Evolutionary conservation across 2,329 filamentous ascomycete species (phyloP).

Genomic region (Apiospora arundinis): DNA sequence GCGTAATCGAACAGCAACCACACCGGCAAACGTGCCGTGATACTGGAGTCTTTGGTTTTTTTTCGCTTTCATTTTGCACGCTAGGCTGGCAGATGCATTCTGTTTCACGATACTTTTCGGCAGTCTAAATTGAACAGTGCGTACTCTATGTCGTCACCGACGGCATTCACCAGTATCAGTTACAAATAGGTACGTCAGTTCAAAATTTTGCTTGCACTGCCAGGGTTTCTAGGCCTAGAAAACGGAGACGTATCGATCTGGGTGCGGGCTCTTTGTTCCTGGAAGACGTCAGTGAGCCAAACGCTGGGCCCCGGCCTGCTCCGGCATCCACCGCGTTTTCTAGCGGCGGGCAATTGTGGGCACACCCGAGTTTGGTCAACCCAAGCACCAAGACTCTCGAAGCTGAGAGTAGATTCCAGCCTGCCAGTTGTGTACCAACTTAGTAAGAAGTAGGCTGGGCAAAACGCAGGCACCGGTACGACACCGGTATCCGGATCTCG

Average conservation of each 20-base stretch:
- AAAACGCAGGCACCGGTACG: background rate
- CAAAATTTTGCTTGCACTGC: background rate
- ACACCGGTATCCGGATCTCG: background rate
- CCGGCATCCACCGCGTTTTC: conserved; percentile 11
- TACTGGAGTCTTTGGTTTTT: background rate
- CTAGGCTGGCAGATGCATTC: background rate
- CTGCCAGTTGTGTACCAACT: too few relatives aligned
- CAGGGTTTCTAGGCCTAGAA: background rate
- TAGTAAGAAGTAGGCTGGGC: background rate
- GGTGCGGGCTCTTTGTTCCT: background rate
- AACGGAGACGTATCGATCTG: conserved; percentile 8
- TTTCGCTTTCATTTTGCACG: background rate
- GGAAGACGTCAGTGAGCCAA: conserved; percentile 1
- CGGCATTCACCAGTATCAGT: background rate
- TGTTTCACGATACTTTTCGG: background rate
- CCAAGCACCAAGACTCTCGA: background rate
- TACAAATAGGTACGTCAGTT: conserved; percentile 4
- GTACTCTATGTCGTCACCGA: background rate
- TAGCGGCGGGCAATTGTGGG: conserved; percentile 17
- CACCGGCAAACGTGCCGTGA: background rate
- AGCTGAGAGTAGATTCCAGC: background rate
- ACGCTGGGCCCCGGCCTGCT: conserved; percentile 10
- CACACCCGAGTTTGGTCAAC: background rate
- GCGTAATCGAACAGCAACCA: background rate
- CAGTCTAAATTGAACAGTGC: background rate